Base-by-base conservation (phyloP, 2,329 filamentous ascomycete genomes). In the Phyllosticta ampelicida region DNA sequence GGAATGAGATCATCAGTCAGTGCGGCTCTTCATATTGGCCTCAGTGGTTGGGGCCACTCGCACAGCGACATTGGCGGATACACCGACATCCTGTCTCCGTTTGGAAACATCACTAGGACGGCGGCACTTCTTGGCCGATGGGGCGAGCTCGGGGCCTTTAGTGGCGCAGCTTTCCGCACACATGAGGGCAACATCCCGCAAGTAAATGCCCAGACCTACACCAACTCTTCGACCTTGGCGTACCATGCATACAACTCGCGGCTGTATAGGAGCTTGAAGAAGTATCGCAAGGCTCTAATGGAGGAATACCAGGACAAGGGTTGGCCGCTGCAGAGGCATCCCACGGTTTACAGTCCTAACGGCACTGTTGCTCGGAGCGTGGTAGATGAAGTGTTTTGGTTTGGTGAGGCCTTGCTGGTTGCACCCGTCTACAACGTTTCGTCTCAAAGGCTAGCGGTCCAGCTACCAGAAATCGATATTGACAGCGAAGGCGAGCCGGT, bases 61-160 rank as follows among this genome's bases (percentile, higher is more conserved):
- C 71, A 73, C 56, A 66, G 67, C 3, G 71, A 72, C 55, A 66
- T 72, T 18, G 71, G 71, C 51, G 70, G 70, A 28, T 72, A 73
- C 61, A 72, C 70, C 13, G 69, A 65, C 13, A 67, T 67, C 21
- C 61, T 69, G 36, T 63, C 20, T 61, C 64, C 59, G 48, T 60
- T 56, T 56, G 70, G 63, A 44, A 67, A 69, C 59, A 63, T 73
- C 48, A 71, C 70, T 30, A 68, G 71, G 9, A 66, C 66, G 1
- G 64, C 71, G 0, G 70, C 70, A 54, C 64, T 73, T 1, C 65
- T 73, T 8, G 71, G 70, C 11, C 66, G 71, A 29, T 73, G 71
- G 71, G 70, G 70, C 9, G 71, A 73, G 56, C 62, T 72, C 11
- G 65, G 67, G 2, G 70, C 70, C 1, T 67, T 73, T 19, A 65